Base-by-base conservation (phyloP, 805 yeast genomes). In the Ogataea pini region DNA sequence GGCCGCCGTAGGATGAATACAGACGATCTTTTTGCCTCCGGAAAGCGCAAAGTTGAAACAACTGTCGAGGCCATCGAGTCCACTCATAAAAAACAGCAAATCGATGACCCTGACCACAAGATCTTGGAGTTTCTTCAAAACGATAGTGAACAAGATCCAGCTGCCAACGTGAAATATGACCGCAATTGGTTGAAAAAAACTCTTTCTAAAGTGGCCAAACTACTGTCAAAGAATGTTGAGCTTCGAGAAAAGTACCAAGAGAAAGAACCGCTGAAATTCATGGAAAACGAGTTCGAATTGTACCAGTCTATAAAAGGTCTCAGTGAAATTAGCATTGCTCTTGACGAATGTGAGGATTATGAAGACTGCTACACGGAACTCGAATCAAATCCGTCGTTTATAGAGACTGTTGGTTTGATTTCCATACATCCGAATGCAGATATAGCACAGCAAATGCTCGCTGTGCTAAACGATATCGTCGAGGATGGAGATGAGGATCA, bases 281-380 rank as follows among this genome's bases (percentile, higher is more conserved):
- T 57, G 45, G 59, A 57, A 19, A 53, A 55, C 20, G 63, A 60
- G 31, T 57, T 47, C 18, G 52, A 52, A 16, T 40, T 60, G 17
- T 48, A 44, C 14, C 55, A 57, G 33, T 53, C 43, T 4, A 38
- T 60, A 18, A 54, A 55, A 43, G 43, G 36, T 1, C 43, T 58
- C 42, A 48, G 56, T 14, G 63, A 59, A 36, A 24, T 59, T 12
- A 46, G 53, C 19, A 47, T 58, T 29, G 50, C 46, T 5, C 17
- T 58, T 24, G 36, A 37, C 4, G 58, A 55, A 22, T 46, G 46
- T 8, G 22, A 36, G 1, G 54, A 54, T 25, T 50, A 43, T 42
- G 32, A 44, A n/a, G 44, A 37, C 10, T 50, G 49, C 32, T 50
- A 43, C 13, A n/a, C 25, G 9, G 56, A 47, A 28, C 22, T 50